Evolutionary conservation across 257 asterid genomes (phyloP).

Genomic region (Solanum clarkiae): DNA sequence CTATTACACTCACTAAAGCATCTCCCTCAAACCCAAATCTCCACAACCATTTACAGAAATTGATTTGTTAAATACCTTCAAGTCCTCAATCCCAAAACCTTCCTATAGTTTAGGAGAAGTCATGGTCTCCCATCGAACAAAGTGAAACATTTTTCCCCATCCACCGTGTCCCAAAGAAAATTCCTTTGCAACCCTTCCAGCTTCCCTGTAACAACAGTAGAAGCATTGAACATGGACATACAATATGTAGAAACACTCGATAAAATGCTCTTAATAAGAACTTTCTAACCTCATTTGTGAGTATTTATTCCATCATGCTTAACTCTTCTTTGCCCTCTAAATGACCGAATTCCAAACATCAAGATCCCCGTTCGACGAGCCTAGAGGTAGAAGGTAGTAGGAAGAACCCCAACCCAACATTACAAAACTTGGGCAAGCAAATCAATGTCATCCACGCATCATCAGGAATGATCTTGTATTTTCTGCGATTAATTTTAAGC

Average conservation of each 20-base stretch:
- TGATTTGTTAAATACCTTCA: not conserved
- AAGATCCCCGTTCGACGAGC: not conserved
- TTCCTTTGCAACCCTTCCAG: not conserved
- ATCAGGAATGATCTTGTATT: not conserved
- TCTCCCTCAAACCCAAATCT: not conserved
- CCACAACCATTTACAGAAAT: not conserved
- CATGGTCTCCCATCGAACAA: too few species aligned
- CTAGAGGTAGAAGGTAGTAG: not conserved
- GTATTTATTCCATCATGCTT: not conserved
- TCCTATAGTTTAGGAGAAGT: not conserved
- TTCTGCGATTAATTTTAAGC: not conserved
- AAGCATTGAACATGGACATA: not conserved
- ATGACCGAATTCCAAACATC: not conserved
- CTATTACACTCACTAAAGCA: not conserved
- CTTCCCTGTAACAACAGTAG: not conserved
- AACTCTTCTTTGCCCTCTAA: not conserved
- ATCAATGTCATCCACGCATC: not conserved
- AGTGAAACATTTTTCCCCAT: not conserved
- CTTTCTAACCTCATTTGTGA: not conserved
- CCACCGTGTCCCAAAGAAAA: not conserved
- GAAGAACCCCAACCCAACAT: not conserved
- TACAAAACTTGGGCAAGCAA: not conserved
- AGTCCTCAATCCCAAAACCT: not conserved
- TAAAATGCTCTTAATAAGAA: too few species aligned
- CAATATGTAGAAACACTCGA: not conserved